Base-by-base conservation (phyloP, 805 yeast genomes). In the Starmerella sp. region DNA sequence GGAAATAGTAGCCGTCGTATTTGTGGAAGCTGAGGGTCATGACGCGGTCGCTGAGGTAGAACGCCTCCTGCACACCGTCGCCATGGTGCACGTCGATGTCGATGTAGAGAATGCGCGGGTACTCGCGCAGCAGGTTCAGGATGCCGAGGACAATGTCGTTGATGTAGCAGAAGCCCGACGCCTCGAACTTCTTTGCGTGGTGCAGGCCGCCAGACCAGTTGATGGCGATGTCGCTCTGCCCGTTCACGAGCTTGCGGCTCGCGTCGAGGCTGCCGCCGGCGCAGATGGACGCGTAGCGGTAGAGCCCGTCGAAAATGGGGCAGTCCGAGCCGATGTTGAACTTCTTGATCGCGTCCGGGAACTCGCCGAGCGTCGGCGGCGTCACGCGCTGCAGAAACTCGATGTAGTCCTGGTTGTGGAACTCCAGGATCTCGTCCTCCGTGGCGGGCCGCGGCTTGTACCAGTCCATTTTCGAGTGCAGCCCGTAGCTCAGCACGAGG, bases 1-100 rank as follows among this genome's bases (percentile, higher is more conserved):
- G 96, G 76, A 88, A 88, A 66, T 86, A 88, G 68, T 85, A 93
- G 29, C 95, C 95, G 60, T 78, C 76, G 67, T 86, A 89, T 67
- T 89, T 89, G 72, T 88, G 96, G 73, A 88, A 87, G 6, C 95
- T 85, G 54, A 84, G 78, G 1, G 96, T 87, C 87, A 85, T 86
- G 38, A 88, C 96, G 46, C 96, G 73, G 69, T 89, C 96, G 1
- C 95, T 86, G 35, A 95, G 80, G 67, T 88, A 89, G 64, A 88
- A 88, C 1, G 96, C 96, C 68, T 89, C 96, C 67, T 89, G 95
- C 5, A 88, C 96, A 58, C 96, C 96, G 68, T 88, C 96, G 35
- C 96, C 96, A 66, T 88, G 96, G 67, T 88, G 96, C 29, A 88
- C 83, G 67, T 88, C 96, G 51, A 86, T 88, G 67, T 88, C 96